Base-by-base conservation (phyloP, 2,329 filamentous ascomycete genomes). In the Ceratocystis variospora region DNA sequence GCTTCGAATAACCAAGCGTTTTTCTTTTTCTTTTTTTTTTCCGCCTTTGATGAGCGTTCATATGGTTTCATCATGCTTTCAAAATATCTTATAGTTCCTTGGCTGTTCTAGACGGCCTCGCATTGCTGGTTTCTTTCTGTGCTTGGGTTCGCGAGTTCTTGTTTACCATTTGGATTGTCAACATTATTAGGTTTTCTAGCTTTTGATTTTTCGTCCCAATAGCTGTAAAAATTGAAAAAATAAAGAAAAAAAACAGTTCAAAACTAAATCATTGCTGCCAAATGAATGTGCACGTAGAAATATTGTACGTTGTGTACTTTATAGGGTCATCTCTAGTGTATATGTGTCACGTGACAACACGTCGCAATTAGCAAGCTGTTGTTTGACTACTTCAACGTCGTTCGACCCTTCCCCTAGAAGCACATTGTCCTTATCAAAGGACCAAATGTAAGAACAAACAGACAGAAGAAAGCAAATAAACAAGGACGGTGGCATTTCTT, bases 221-320 rank as follows among this genome's bases (percentile, higher is more conserved):
- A 50, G 50, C 61, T 63, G 28, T 64, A 61, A 46, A 61, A 41
- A 64, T 45, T 61, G 7, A 41, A 41, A 28, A 53, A 53, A 53
- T n/a, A n/a, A n/a, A n/a, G n/a, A 67, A 53, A 53, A 67, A 57
- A 63, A 67, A 61, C 66, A 64, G 62, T 67, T 64, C 19, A 64
- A 64, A 61, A 61, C 12, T 61, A 61, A 6, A 19, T 1, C 2
- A 8, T n/a, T 4, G 12, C 37, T 4, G 3, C 8, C 10, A 10
- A 19, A 22, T 25, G 8, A 10, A 53, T 19, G 48, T 53, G 19
- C 15, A 25, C 15, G 1, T 15, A 41, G 37, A 5, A 1, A 41
- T 15, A 41, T 41, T 41, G 37, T 15, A 41, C 37, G 10, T 15
- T 15, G 12, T 41, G 37, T 12, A 15, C 33, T 25, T 25, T 25